A percentile compares a stretch with the other conserved stretches of the same genome.
phyloP scores from a whole-genome alignment of 176 grass and related monocot genomes.

The Rhynchospora pubera region DNA sequence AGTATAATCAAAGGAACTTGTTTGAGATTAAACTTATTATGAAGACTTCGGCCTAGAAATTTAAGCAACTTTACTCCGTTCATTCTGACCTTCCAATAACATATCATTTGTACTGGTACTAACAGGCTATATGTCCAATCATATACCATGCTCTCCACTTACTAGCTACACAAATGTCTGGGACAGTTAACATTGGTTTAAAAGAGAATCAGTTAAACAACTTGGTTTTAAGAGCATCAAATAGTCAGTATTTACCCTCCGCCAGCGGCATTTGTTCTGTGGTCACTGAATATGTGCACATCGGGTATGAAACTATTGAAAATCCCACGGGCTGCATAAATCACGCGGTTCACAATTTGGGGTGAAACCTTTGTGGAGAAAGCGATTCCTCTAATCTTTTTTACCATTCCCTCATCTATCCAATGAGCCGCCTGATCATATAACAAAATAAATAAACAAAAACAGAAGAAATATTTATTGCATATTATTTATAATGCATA shows the following conservation, averaged over 20 bases:
- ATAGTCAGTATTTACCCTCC: constrained; percentile 47
- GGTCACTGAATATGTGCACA: constrained; percentile 84
- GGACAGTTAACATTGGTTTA: neutral
- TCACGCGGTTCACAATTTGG: constrained; percentile 56
- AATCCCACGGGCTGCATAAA: constrained; percentile 72
- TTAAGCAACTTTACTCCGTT: neutral
- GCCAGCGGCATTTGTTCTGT: constrained; percentile 44
- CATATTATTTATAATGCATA: neutral
- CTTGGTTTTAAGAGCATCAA: neutral
- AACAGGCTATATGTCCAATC: neutral
- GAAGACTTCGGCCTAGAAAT: neutral
- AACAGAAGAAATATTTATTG: neutral
- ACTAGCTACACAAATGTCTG: neutral
- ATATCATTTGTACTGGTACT: neutral
- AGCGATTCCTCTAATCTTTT: constrained; percentile 85
- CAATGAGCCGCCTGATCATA: constrained; percentile 54
- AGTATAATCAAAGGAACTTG: neutral
- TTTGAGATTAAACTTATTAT: neutral
- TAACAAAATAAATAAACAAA: constrained; percentile 3
- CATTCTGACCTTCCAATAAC: neutral
- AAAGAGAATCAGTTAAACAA: neutral
- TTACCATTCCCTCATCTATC: constrained; percentile 90
- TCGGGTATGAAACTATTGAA: constrained; percentile 79
- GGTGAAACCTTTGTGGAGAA: constrained; percentile 73
- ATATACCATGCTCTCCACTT: neutral